Evolutionary conservation across 305 asterid species (phyloP).

Genomic region (Fraxinus latifolia): DNA sequence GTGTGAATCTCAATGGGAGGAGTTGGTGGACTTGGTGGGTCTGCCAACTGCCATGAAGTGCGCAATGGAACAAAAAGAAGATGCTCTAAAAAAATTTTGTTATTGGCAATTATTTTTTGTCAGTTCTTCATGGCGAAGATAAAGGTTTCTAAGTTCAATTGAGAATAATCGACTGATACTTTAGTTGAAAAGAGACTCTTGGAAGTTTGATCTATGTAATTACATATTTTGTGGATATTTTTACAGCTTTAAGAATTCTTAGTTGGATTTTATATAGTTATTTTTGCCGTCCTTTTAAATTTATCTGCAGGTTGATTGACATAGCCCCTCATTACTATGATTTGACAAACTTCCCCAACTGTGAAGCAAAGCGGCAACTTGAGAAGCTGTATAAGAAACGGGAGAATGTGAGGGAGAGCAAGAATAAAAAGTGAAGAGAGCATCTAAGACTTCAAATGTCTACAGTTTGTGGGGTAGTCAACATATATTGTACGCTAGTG

Average conservation of each 20-base stretch:
- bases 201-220: background rate
- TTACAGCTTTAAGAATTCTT: background rate
- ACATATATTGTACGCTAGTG: constrained; percentile 1
- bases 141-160: background rate
- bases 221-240: background rate
- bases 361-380: constrained; percentile 84
- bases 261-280: background rate
- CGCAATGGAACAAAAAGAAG: background rate
- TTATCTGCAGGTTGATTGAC: constrained; percentile 72
- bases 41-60: background rate
- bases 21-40: background rate
- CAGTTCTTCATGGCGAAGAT: background rate
- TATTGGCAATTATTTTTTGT: background rate
- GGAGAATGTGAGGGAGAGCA: constrained; percentile 60
- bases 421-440: constrained; percentile 46
- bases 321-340: constrained; percentile 91
- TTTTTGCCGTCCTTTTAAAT: background rate
- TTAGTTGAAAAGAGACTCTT: background rate
- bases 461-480: background rate
- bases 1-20: background rate
- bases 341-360: constrained; percentile 78
- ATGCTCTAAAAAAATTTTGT: background rate
- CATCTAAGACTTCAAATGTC: constrained; percentile 20
- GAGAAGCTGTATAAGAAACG: constrained; percentile 77
- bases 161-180: background rate